Conservation (phyloP, 1,284 basidiomycete genomes). For the Ganoderma boninense region DNA sequence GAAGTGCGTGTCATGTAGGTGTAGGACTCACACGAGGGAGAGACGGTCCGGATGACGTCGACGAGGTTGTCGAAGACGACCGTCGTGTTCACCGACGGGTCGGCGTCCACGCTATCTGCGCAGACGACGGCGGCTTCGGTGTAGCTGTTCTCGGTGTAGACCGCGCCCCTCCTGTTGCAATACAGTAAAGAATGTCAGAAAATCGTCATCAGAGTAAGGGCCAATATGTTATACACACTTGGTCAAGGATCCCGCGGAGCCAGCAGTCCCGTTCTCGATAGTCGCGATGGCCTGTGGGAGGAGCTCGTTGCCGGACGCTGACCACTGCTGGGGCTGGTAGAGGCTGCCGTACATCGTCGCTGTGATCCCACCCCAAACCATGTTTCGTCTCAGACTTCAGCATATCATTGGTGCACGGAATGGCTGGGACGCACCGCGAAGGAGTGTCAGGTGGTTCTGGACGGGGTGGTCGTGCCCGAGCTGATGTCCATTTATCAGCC, state of each 20-base stretch:
- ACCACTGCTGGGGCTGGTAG: constrained; percentile 24
- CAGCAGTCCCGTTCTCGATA: not conserved
- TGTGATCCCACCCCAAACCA: not conserved
- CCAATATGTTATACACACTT: not conserved
- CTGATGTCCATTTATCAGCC: not conserved
- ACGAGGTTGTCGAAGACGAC: constrained; percentile 33
- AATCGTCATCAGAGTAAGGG: too few relatives aligned
- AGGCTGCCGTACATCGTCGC: constrained; percentile 13
- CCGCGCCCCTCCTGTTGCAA: not conserved
- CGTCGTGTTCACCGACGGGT: constrained; percentile 24
- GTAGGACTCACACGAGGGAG: constrained; percentile 29
- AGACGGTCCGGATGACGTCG: constrained; percentile 26
- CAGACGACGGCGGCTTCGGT: constrained; percentile 31
- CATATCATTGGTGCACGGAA: too few relatives aligned
- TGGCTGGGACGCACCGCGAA: constrained; percentile 13
- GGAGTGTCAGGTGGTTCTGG: constrained; percentile 8
- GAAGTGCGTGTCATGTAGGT: not conserved
- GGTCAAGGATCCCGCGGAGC: not conserved
- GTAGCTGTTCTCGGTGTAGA: constrained; percentile 18
- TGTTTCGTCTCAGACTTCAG: not conserved
- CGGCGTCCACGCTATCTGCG: constrained; percentile 34
- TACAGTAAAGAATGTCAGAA: too few relatives aligned
- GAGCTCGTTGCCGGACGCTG: constrained; percentile 10
- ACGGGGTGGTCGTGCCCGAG: constrained; percentile 16
- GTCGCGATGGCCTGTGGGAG: constrained; percentile 8